Conservation (phyloP, 1,284 basidiomycete genomes). For the Trichosporon ovoides region DNA sequence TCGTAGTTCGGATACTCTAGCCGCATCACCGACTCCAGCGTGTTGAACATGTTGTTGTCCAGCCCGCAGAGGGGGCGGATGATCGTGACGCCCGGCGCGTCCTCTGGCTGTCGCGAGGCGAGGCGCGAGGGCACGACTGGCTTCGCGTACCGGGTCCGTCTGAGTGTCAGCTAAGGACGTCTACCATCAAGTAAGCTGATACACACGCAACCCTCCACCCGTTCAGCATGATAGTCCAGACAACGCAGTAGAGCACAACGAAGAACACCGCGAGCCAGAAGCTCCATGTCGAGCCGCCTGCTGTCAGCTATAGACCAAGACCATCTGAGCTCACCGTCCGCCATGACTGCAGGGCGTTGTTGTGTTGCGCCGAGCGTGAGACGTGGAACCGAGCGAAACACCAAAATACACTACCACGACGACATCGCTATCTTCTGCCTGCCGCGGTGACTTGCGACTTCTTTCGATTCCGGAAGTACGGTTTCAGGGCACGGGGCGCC, state of each 20-base stretch:
- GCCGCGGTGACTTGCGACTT: too few species aligned
- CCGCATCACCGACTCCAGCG: constrained; percentile 80
- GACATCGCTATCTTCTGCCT: too few species aligned
- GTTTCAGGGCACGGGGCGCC: background rate
- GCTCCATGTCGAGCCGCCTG: constrained; percentile 6
- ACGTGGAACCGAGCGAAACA: too few species aligned
- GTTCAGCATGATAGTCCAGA: constrained; percentile 71
- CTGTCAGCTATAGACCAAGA: background rate
- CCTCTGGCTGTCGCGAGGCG: constrained; percentile 53
- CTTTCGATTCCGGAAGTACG: background rate
- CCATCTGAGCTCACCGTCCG: background rate
- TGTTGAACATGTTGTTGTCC: constrained; percentile 87
- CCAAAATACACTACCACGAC: too few species aligned
- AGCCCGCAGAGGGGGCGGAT: constrained; percentile 85
- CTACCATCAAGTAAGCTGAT: too few species aligned
- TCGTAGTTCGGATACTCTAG: constrained; percentile 86
- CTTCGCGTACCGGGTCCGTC: constrained; percentile 64
- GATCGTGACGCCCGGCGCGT: constrained; percentile 80
- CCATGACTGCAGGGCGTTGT: background rate
- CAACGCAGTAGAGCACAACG: constrained; percentile 56
- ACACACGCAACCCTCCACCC: constrained; percentile 76
- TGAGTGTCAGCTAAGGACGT: constrained; percentile 46
- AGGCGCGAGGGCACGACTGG: constrained; percentile 60
- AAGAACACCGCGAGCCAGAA: constrained; percentile 9
- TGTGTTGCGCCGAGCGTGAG: background rate